A percentile compares a stretch with the other conserved stretches of the same genome.
Evolutionary conservation across 2,329 filamentous ascomycete genomes (phyloP).

Genomic region (Penicillium hesseltinei): DNA sequence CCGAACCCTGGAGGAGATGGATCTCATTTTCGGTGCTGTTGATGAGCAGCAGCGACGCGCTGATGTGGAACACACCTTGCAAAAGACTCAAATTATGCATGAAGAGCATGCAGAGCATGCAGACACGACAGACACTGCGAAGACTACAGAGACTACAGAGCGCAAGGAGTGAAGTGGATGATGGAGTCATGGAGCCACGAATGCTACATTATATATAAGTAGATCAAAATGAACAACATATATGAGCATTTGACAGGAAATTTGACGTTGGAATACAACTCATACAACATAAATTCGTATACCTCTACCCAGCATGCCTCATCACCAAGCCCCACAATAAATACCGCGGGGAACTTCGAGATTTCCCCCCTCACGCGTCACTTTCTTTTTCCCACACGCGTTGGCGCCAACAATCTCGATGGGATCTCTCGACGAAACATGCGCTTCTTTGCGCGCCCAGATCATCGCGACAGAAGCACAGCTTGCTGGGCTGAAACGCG

Average conservation of each 20-base stretch:
- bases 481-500: constrained; percentile 35
- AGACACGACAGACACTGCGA: neutral
- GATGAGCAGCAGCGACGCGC: constrained; percentile 24
- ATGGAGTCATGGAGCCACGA: neutral
- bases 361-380: constrained; percentile 1
- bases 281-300: too few species aligned
- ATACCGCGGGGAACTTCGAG: constrained; percentile 16
- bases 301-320: neutral
- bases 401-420: constrained; percentile 7
- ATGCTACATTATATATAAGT: neutral
- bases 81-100: constrained; percentile 26
- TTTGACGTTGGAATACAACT: neutral
- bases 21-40: constrained; percentile 33
- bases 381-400: neutral
- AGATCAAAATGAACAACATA: neutral
- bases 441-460: constrained; percentile 36
- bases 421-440: constrained; percentile 25
- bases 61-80: constrained; percentile 27
- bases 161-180: neutral
- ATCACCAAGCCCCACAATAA: constrained; percentile 8
- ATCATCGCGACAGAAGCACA: constrained; percentile 39
- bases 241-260: too few species aligned
- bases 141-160: neutral
- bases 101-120: constrained; percentile 24
- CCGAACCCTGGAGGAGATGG: constrained; percentile 41